phyloP scores from a whole-genome alignment of 768 basidiomycete genomes.

The Tricholoma sp. region DNA sequence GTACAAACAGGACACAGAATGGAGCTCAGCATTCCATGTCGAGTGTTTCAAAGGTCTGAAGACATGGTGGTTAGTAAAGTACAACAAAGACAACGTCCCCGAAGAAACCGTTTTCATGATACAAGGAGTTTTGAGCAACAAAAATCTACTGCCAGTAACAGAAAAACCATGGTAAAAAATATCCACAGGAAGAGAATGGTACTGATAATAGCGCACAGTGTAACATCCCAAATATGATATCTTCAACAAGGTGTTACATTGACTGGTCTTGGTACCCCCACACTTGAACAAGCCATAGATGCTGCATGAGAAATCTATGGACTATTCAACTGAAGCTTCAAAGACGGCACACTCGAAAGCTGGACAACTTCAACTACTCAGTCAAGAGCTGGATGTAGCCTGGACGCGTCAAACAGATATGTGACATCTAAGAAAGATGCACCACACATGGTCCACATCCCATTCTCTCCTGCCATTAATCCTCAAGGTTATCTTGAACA shows the following conservation, averaged over 20 bases:
- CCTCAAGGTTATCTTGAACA: neutral
- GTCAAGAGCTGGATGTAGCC: neutral
- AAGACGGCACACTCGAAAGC: neutral
- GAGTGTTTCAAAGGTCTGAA: neutral
- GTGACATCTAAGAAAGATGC: neutral
- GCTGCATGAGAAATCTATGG: neutral
- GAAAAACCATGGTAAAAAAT: neutral
- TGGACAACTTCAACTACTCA: neutral
- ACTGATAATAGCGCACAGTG: neutral
- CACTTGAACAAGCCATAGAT: conserved; percentile 1
- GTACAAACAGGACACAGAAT: neutral
- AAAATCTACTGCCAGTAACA: neutral
- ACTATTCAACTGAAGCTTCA: neutral
- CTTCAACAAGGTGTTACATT: conserved; percentile 4
- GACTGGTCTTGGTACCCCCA: conserved; percentile 4
- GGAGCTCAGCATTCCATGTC: neutral
- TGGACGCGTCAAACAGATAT: neutral
- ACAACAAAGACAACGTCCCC: neutral
- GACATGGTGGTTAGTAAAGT: neutral
- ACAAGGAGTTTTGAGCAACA: conserved; percentile 1
- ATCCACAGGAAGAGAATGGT: neutral
- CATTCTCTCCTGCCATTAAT: neutral
- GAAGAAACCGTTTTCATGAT: conserved; percentile 6
- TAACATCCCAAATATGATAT: neutral
- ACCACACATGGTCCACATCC: conserved; percentile 1